Conservation (phyloP, 2,329 filamentous ascomycete species). For the Hypomyces perniciosus region DNA sequence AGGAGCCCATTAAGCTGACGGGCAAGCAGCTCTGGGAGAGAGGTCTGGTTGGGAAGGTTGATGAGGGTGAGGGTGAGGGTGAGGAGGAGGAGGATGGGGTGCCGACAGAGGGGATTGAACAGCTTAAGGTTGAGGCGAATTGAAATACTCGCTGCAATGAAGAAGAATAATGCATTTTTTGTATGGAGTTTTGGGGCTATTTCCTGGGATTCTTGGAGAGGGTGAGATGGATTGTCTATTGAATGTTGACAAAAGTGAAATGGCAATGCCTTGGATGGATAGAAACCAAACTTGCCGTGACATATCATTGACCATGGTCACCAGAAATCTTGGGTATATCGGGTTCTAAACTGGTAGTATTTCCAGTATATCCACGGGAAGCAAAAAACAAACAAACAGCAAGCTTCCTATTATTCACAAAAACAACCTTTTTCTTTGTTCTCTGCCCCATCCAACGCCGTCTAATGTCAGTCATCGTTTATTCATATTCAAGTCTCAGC, state of each 20-base stretch:
- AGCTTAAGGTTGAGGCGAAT: conserved; percentile 61
- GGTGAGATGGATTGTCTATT: neutral
- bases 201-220: neutral
- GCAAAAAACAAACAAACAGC: neutral
- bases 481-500: conserved; percentile 10
- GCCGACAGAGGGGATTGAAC: conserved; percentile 57
- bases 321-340: neutral
- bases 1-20: conserved; percentile 66
- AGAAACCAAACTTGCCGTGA: neutral
- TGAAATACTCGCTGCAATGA: conserved; percentile 19
- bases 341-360: neutral
- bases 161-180: conserved; percentile 12
- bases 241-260: neutral
- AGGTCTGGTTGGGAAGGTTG: conserved; percentile 61
- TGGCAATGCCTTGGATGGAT: neutral
- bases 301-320: neutral
- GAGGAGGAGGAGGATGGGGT: conserved; percentile 60
- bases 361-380: conserved; percentile 4
- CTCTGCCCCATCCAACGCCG: conserved; percentile 19
- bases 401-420: conserved; percentile 2
- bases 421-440: conserved; percentile 5
- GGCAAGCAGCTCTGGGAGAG: conserved; percentile 75
- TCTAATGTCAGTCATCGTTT: conserved; percentile 16
- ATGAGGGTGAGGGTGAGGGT: conserved; percentile 62
- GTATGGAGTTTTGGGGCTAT: conserved; percentile 5